phyloP scores from a whole-genome alignment of 1,284 basidiomycete species.

The Pterulicium gracile region DNA sequence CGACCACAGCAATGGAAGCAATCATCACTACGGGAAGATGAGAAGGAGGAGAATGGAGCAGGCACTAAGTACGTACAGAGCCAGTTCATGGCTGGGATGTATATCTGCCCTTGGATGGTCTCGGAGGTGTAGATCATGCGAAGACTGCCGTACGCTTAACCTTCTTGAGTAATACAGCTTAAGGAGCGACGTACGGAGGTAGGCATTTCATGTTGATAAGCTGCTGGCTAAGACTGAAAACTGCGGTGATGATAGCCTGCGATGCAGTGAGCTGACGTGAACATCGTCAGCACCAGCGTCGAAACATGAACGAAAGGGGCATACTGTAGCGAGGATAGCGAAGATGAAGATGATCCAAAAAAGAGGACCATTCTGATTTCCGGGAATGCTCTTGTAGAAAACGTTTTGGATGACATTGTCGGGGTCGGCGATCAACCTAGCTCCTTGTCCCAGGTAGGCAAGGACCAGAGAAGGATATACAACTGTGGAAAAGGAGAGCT shows the following conservation, averaged over 20 bases:
- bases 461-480: conserved; percentile 55
- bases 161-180: no score
- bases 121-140: conserved; percentile 51
- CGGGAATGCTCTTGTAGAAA: conserved; percentile 58
- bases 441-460: conserved; percentile 62
- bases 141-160: no score
- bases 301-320: conserved; percentile 12
- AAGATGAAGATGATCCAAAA: conserved; percentile 57
- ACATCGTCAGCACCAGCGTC: neutral
- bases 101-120: conserved; percentile 50
- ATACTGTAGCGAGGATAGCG: conserved; percentile 51
- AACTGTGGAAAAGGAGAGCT: conserved; percentile 41
- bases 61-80: no score
- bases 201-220: conserved; percentile 49
- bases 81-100: conserved; percentile 53
- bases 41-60: neutral
- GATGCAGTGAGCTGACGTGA: conserved; percentile 40
- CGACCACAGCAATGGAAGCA: conserved; percentile 44
- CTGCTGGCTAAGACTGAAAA: conserved; percentile 56
- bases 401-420: conserved; percentile 38
- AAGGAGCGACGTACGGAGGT: conserved; percentile 30
- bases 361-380: conserved; percentile 34
- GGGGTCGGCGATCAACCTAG: conserved; percentile 41
- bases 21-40: conserved; percentile 30
- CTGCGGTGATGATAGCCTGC: conserved; percentile 60